Percentiles rank a stretch among this genome's conserved stretches.
Evolutionary conservation across 2,329 filamentous ascomycete species (phyloP).

Genomic region (Aspergillus melleus): DNA sequence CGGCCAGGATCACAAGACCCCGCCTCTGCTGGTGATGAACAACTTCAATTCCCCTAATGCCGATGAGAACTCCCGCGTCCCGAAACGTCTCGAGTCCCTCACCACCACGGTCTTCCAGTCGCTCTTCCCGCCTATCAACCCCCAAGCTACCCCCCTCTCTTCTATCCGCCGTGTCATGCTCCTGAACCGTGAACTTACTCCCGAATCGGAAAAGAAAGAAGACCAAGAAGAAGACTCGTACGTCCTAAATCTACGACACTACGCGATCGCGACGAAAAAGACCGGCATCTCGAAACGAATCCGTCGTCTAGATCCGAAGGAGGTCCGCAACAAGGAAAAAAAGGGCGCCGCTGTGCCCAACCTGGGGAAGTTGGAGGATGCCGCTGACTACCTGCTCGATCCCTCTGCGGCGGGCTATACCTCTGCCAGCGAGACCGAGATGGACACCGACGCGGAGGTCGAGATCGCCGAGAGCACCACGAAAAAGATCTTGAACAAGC

Average conservation of each 20-base stretch:
- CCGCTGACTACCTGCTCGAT: conserved; percentile 91
- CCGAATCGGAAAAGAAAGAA: conserved; percentile 16
- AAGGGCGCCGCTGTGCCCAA: conserved; percentile 77
- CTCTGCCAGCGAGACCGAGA: conserved; percentile 87
- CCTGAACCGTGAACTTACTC: conserved; percentile 71
- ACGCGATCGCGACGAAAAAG: conserved; percentile 87
- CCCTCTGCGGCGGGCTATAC: conserved; percentile 78
- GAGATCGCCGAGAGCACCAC: conserved; percentile 66
- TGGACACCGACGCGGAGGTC: conserved; percentile 93
- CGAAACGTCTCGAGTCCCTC: conserved; percentile 89
- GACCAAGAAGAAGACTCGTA: conserved; percentile 63
- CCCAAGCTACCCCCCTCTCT: conserved; percentile 81
- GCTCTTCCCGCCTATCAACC: conserved; percentile 92
- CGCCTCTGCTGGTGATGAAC: conserved; percentile 96
- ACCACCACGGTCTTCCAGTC: conserved; percentile 94
- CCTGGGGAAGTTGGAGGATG: conserved; percentile 85
- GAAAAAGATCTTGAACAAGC: conserved; percentile 55
- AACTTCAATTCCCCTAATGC: conserved; percentile 74
- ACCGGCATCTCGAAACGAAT: conserved; percentile 83
- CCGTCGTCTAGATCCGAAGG: conserved; percentile 78
- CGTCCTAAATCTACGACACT: conserved; percentile 85
- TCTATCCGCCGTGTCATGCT: conserved; percentile 92
- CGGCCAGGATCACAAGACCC: conserved; percentile 80
- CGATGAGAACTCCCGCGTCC: conserved; percentile 64
- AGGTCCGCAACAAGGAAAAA: conserved; percentile 68